These are phyloP conservation scores for Cladosporium sp. DNA, from an alignment of 2,329 filamentous ascomycete species.

Conservation along the genomic window DNA sequence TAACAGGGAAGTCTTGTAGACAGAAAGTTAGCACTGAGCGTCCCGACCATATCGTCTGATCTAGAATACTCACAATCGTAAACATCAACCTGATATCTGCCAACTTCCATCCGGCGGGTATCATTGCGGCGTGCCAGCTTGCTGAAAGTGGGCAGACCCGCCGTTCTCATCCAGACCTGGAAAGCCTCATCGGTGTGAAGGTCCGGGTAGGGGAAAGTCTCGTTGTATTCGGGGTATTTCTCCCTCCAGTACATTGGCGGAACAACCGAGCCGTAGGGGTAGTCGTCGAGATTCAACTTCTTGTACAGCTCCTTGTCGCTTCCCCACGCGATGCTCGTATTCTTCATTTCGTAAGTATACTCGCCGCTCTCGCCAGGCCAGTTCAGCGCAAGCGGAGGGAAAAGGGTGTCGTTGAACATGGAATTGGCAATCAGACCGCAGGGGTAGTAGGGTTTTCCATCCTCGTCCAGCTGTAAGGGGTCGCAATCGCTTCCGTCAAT, in stretches of 20 bases:
- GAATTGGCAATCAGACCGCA: conserved; percentile 97
- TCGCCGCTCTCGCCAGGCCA: conserved; percentile 37
- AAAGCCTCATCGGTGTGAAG: conserved; percentile 75
- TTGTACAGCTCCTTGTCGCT: conserved; percentile 75
- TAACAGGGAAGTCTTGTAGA: conserved; percentile 69
- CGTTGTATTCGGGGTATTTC: conserved; percentile 68
- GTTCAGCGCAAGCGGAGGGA: conserved; percentile 58
- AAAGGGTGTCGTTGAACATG: conserved; percentile 90
- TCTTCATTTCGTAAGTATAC: conserved; percentile 68
- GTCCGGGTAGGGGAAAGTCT: conserved; percentile 62
- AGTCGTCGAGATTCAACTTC: conserved; percentile 53
- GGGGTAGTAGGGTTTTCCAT: conserved; percentile 72
- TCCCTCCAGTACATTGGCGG: conserved; percentile 83
- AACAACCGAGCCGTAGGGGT: conserved; percentile 60
- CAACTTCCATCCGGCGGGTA: conserved; percentile 58
- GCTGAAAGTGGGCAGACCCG: conserved; percentile 88
- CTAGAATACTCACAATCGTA: conserved; percentile 61
- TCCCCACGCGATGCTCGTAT: conserved; percentile 76
- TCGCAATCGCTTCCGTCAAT: conserved; percentile 69
- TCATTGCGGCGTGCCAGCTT: conserved; percentile 88
- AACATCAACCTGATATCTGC: conserved; percentile 73
- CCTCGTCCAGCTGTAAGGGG: conserved; percentile 50
- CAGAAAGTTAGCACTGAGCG: background rate
- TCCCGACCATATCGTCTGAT: too few species aligned
- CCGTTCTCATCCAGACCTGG: conserved; percentile 98